Evolutionary conservation across 129 eudicot species (phyloP).

Genomic region (Escallonia rubra): DNA sequence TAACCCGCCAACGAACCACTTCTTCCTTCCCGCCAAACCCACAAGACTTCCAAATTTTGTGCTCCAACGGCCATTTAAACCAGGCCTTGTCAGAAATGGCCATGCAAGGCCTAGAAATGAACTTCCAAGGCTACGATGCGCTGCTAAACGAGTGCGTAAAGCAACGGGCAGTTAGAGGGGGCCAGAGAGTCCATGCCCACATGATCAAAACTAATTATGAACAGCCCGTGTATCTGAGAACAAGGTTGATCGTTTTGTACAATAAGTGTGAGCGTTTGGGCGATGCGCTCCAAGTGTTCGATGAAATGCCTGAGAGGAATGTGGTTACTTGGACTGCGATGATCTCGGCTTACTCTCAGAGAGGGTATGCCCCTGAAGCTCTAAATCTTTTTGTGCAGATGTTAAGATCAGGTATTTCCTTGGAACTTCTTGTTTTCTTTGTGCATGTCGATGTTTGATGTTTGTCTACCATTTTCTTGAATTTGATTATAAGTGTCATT

Average conservation of each 20-base stretch:
- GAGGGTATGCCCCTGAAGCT: slow-evolving; percentile 55
- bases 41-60: slow-evolving; percentile 16
- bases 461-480: too few species aligned
- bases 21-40: slow-evolving; percentile 31
- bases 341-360: slow-evolving; percentile 68
- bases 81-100: slow-evolving; percentile 61
- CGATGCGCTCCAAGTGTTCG: slow-evolving; percentile 71
- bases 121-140: slow-evolving; percentile 56
- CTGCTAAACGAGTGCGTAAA: slow-evolving; percentile 64
- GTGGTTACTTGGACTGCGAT: slow-evolving; percentile 92
- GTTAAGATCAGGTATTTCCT: slow-evolving; percentile 79
- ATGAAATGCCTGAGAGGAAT: slow-evolving; percentile 86
- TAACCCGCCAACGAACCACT: slow-evolving; percentile 29
- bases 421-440: background rate
- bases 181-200: slow-evolving; percentile 90
- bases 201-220: slow-evolving; percentile 72
- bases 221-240: slow-evolving; percentile 59
- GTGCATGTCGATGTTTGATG: too few species aligned
- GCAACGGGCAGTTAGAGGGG: slow-evolving; percentile 56
- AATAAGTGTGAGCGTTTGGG: slow-evolving; percentile 51
- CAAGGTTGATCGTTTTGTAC: slow-evolving; percentile 65
- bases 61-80: slow-evolving; percentile 37
- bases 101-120: slow-evolving; percentile 46
- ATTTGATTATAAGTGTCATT: too few species aligned
- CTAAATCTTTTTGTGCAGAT: slow-evolving; percentile 56